These are phyloP conservation scores for Glarea lozoyensis DNA, from an alignment of 495 filamentous ascomycete species.

Conservation along the genomic window DNA sequence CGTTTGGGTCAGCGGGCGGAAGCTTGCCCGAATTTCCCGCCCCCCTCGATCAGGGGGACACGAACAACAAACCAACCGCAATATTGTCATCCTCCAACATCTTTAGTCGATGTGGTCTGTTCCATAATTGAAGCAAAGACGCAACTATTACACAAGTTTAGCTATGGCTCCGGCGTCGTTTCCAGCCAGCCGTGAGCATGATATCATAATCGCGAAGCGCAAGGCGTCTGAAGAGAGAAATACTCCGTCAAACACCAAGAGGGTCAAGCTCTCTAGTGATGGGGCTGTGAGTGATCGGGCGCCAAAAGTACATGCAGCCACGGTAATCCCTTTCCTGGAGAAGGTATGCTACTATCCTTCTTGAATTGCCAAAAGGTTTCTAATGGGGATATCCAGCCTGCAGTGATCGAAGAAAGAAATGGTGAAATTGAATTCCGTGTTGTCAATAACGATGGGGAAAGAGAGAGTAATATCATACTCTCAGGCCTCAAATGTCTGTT, in stretches of 20 bases:
- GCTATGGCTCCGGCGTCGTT: background rate
- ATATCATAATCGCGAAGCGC: slow-evolving; percentile 41
- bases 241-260: slow-evolving; percentile 55
- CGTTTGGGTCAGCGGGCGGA: no score
- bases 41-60: no score
- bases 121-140: no score
- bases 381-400: slow-evolving; percentile 42
- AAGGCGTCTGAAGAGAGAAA: slow-evolving; percentile 66
- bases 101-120: no score
- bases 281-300: slow-evolving; percentile 44
- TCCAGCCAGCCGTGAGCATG: background rate
- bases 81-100: no score
- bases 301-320: slow-evolving; percentile 22
- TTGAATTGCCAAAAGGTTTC: background rate
- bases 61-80: no score
- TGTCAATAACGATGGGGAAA: slow-evolving; percentile 88
- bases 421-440: slow-evolving; percentile 96
- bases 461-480: slow-evolving; percentile 86
- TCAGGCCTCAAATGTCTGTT: slow-evolving; percentile 97
- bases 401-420: slow-evolving; percentile 86
- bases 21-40: no score
- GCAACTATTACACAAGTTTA: no score
- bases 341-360: slow-evolving; percentile 44
- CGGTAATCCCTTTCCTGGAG: slow-evolving; percentile 65
- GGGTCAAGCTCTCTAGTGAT: slow-evolving; percentile 44